A percentile compares a stretch with the other conserved stretches of the same genome.
phyloP scores from a whole-genome alignment of 257 asterid genomes.

The Misopates orontium region DNA sequence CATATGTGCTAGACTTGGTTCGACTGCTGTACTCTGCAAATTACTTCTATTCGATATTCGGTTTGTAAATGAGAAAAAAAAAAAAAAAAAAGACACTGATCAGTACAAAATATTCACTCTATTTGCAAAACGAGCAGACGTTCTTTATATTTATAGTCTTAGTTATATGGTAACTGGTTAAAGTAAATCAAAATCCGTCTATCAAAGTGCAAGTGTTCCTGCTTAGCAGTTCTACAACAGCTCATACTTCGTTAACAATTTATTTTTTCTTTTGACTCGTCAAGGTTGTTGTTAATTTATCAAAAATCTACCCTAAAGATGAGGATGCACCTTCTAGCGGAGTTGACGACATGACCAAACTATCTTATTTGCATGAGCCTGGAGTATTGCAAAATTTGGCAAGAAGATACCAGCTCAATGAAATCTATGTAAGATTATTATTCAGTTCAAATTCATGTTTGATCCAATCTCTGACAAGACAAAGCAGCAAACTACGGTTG shows the following conservation, averaged over 20 bases:
- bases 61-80: background rate
- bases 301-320: conserved; percentile 79
- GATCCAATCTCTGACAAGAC: conserved; percentile 26
- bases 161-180: background rate
- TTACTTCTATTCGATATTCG: background rate
- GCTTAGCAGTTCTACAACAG: background rate
- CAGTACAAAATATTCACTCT: background rate
- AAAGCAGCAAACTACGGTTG: background rate
- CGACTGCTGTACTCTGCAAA: background rate
- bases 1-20: background rate
- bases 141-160: background rate
- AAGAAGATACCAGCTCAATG: conserved; percentile 85
- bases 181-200: background rate
- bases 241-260: conserved; percentile 15
- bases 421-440: conserved; percentile 70
- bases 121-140: background rate
- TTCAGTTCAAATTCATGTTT: conserved; percentile 21
- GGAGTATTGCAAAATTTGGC: conserved; percentile 94
- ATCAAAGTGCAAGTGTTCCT: conserved; percentile 3
- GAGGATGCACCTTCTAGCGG: conserved; percentile 94
- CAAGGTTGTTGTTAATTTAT: conserved; percentile 56
- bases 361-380: conserved; percentile 94
- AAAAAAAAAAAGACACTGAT: background rate
- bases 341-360: conserved; percentile 98
- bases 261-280: conserved; percentile 26